Base-by-base conservation (phyloP, 495 filamentous ascomycete genomes). In the Annulohypoxylon nitens region DNA sequence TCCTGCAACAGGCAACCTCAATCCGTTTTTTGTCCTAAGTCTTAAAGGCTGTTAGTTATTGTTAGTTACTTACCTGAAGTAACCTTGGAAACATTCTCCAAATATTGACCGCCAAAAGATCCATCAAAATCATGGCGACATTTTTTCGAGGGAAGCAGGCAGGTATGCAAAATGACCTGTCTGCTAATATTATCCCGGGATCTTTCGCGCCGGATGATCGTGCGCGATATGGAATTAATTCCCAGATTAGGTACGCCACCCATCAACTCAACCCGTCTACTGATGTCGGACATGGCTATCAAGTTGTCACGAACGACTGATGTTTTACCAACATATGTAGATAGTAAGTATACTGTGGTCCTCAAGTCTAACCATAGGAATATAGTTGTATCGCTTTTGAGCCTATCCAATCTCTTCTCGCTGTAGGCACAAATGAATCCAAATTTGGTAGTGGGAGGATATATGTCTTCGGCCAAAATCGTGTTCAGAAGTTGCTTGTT, bases 91-190 rank as follows among this genome's bases (percentile, higher is more conserved):
- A 4, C 55, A 59, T 39, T 23, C 33, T 37, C 55, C 33, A 9
- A 59, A 59, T 34, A 50, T 9, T 47, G 30, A 50, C 26, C 26
- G 23, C 36, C 54, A 30, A 65, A 47, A 63, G 26, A 16, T 41
- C 26, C 47, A 30, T 59, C 53, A 26, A 47, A 77, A 80, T 36
- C 23, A 97, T 96, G 94, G 90, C 93, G 45, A 89, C 92, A 72
- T 95, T 98, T 79, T 81, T 99, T 71, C 87, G 96, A 70, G 91
- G 93, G 41, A 97, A 96, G 86, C 96, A 99, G 85, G 89, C 93
- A 61, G 96, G 96, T 63, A 90, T 99, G 61, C 91, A 93, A 78
- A 92, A 89, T 79, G 96, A 98, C 82, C 87, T 99, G 39, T 97
- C 95, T 26, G 89, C 92, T 11, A 90, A 90, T 57, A 86, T 97